A percentile compares a stretch with the other conserved stretches of the same genome.
Evolutionary conservation across 2,329 filamentous ascomycete genomes (phyloP).

Genomic region (Fusarium ambrosium): DNA sequence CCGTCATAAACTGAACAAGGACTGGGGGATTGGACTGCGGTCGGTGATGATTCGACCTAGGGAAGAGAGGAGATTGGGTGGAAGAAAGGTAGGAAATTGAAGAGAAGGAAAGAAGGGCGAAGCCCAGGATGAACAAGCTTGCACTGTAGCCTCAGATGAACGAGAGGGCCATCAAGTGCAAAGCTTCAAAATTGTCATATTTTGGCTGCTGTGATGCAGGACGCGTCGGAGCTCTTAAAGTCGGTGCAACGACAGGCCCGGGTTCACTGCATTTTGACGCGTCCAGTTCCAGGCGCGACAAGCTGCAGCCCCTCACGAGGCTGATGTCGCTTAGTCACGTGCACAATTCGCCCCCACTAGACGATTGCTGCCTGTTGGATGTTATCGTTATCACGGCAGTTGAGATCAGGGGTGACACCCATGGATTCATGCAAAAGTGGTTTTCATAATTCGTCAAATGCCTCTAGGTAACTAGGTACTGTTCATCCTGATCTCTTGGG

Average conservation of each 20-base stretch:
- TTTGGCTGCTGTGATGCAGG: constrained; percentile 23
- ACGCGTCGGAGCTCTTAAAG: constrained; percentile 31
- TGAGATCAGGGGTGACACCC: neutral
- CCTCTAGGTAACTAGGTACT: neutral
- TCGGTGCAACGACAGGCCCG: constrained; percentile 18
- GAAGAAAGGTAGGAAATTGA: neutral
- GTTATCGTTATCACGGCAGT: neutral
- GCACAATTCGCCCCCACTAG: constrained; percentile 24
- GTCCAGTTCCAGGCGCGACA: constrained; percentile 33
- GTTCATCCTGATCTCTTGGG: neutral
- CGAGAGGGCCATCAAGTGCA: constrained; percentile 6
- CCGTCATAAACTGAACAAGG: constrained; percentile 52
- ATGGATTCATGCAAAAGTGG: neutral
- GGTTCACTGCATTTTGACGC: constrained; percentile 32
- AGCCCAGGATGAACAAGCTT: constrained; percentile 6
- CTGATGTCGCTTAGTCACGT: constrained; percentile 40
- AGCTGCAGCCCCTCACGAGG: constrained; percentile 20
- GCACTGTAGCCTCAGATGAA: constrained; percentile 4
- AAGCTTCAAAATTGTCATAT: constrained; percentile 26
- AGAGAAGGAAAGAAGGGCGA: neutral
- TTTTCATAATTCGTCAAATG: neutral
- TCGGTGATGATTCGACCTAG: constrained; percentile 4
- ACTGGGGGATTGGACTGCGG: neutral
- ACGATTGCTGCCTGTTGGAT: neutral
- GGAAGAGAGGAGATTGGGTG: neutral